Conservation (phyloP, 163 green algal species). For the Chloromonas sp. region DNA sequence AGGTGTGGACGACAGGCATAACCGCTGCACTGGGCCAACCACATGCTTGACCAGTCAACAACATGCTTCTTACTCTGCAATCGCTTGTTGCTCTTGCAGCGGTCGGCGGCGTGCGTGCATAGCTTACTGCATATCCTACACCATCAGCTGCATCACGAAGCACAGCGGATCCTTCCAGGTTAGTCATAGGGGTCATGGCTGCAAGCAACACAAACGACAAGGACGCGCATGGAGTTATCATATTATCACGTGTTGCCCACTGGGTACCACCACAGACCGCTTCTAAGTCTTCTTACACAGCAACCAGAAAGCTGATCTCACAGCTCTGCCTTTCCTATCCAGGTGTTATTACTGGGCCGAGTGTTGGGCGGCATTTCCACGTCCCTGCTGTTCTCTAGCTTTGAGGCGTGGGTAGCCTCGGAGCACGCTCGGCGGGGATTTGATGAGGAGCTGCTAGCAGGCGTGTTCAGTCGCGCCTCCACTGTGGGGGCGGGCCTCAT, state of each 20-base stretch:
- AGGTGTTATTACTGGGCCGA: slow-evolving; percentile 62
- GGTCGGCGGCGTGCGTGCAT: slow-evolving; percentile 48
- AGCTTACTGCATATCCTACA: slow-evolving; percentile 56
- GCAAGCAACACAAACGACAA: too few species aligned
- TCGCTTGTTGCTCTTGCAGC: slow-evolving; percentile 17
- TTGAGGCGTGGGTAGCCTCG: slow-evolving; percentile 90
- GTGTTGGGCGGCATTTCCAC: slow-evolving; percentile 70
- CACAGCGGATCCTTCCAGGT: slow-evolving; percentile 31
- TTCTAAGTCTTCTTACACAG: too few species aligned
- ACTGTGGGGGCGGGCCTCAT: slow-evolving; percentile 68
- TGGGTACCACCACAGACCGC: too few species aligned
- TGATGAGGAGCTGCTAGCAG: slow-evolving; percentile 63
- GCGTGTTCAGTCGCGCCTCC: slow-evolving; percentile 61
- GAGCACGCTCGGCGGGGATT: slow-evolving; percentile 85
- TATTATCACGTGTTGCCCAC: too few species aligned
- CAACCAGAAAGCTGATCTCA: too few species aligned
- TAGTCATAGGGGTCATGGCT: too few species aligned
- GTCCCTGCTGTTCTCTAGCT: slow-evolving; percentile 63
- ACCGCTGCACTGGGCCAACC: too few species aligned
- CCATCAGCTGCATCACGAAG: slow-evolving; percentile 60
- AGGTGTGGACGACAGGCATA: too few species aligned
- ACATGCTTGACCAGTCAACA: too few species aligned
- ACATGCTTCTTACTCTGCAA: too few species aligned
- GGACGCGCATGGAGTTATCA: too few species aligned
- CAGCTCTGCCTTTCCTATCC: slow-evolving; percentile 26